A percentile compares a stretch with the other conserved stretches of the same genome.
Conservation (phyloP, 164 flowering plant genomes). For the Annona cherimola region DNA sequence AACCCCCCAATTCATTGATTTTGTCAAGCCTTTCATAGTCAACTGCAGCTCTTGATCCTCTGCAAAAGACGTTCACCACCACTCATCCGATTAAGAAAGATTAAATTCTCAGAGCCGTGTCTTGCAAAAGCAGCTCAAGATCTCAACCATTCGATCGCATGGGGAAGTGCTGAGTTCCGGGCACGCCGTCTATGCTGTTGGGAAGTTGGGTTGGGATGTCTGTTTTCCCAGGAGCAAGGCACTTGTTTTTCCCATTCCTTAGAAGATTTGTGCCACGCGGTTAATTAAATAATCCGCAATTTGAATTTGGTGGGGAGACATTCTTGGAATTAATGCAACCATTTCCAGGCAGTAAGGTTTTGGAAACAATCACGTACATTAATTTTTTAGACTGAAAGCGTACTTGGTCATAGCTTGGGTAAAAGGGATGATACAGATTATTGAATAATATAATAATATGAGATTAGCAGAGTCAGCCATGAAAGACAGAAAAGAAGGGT, state of each 20-base stretch:
- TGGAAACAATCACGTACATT: slow-evolving; percentile 3
- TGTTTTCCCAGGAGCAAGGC: slow-evolving; percentile 10
- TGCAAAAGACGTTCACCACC: not conserved
- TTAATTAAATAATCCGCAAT: slow-evolving; percentile 1
- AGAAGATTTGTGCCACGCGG: not conserved
- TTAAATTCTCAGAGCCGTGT: not conserved
- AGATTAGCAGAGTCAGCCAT: not conserved
- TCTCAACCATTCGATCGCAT: slow-evolving; percentile 4
- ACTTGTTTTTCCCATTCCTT: slow-evolving; percentile 7
- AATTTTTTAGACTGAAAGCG: not conserved
- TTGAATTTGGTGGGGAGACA: slow-evolving; percentile 20
- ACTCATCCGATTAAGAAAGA: not conserved
- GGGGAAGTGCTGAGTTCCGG: slow-evolving; percentile 3
- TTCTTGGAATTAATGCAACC: slow-evolving; percentile 20
- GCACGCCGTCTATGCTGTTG: slow-evolving; percentile 7
- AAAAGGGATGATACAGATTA: not conserved
- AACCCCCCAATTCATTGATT: slow-evolving; percentile 72
- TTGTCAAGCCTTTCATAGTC: slow-evolving; percentile 70
- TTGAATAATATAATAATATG: not conserved
- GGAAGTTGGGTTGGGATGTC: slow-evolving; percentile 14
- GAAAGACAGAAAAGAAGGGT: not conserved
- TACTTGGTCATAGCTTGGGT: slow-evolving; percentile 1
- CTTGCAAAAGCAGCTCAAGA: not conserved
- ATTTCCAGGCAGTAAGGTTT: slow-evolving; percentile 15
- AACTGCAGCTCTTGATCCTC: slow-evolving; percentile 38